Conservation (phyloP, 2,329 filamentous ascomycete species). For the Venturia aucupariae region DNA sequence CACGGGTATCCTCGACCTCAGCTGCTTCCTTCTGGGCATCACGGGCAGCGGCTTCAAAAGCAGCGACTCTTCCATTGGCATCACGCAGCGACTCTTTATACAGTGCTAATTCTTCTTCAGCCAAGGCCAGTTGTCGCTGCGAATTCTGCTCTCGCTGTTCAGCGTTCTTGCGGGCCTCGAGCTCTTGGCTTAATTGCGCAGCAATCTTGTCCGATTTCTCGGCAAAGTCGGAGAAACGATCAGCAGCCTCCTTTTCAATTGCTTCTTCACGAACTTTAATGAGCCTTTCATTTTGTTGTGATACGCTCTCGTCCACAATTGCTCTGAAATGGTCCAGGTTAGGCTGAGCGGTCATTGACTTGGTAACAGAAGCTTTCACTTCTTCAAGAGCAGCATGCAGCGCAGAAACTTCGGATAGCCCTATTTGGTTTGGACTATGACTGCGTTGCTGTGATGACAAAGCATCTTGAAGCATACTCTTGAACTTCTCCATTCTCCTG, state of each 20-base stretch:
- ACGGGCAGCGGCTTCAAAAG: slow-evolving; percentile 23
- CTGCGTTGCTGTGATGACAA: slow-evolving; percentile 38
- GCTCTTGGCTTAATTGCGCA: slow-evolving; percentile 30
- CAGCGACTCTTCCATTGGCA: slow-evolving; percentile 33
- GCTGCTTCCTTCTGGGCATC: slow-evolving; percentile 19
- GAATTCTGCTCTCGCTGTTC: slow-evolving; percentile 37
- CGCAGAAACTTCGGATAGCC: background rate
- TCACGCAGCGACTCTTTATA: slow-evolving; percentile 35
- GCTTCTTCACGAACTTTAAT: slow-evolving; percentile 29
- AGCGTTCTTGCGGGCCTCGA: slow-evolving; percentile 32
- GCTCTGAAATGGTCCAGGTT: slow-evolving; percentile 24
- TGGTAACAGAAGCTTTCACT: slow-evolving; percentile 7
- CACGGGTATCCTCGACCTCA: slow-evolving; percentile 26
- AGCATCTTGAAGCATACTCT: slow-evolving; percentile 49
- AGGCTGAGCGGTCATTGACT: background rate
- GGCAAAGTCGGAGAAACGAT: slow-evolving; percentile 28
- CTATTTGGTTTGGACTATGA: background rate
- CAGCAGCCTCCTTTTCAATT: slow-evolving; percentile 25
- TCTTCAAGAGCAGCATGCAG: slow-evolving; percentile 10
- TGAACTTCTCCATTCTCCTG: slow-evolving; percentile 72
- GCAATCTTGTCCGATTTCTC: slow-evolving; percentile 27
- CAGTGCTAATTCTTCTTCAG: slow-evolving; percentile 40
- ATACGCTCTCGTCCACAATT: slow-evolving; percentile 27
- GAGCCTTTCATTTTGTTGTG: slow-evolving; percentile 18
- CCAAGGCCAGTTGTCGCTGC: slow-evolving; percentile 36